Percentiles rank a stretch among this genome's conserved stretches.
phyloP scores from a whole-genome alignment of 768 basidiomycete species.

The Rhodotorula graminis region DNA sequence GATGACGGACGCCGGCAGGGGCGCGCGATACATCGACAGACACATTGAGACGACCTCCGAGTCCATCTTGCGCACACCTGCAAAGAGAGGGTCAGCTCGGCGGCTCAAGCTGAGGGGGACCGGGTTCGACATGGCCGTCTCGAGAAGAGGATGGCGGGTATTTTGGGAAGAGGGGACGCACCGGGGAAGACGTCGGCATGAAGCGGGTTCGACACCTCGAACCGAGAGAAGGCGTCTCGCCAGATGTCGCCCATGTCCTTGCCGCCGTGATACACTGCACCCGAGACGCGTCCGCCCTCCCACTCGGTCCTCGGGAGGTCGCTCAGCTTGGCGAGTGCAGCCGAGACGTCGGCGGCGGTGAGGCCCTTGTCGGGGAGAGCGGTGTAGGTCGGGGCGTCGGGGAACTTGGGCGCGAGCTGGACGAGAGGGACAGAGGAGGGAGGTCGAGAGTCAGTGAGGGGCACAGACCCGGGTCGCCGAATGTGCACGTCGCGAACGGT shows the following conservation, averaged over 20 bases:
- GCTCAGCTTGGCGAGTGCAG: constrained; percentile 11
- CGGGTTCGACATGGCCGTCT: too few relatives aligned
- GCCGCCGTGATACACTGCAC: constrained; percentile 37
- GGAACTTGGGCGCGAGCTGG: neutral
- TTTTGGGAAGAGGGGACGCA: constrained; percentile 1
- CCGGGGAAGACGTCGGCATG: constrained; percentile 87
- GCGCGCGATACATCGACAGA: constrained; percentile 61
- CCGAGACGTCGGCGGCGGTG: constrained; percentile 1
- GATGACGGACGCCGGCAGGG: constrained; percentile 12
- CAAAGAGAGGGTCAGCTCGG: neutral
- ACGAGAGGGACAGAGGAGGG: neutral
- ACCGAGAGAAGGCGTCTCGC: constrained; percentile 66
- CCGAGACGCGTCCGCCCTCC: constrained; percentile 33
- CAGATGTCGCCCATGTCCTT: constrained; percentile 53
- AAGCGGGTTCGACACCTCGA: constrained; percentile 64
- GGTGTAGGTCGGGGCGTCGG: neutral
- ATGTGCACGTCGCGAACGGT: too few relatives aligned
- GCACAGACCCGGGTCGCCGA: too few relatives aligned
- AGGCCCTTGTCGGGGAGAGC: constrained; percentile 23
- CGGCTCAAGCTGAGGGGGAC: neutral
- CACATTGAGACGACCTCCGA: constrained; percentile 57
- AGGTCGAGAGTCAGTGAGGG: too few relatives aligned
- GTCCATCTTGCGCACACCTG: constrained; percentile 88
- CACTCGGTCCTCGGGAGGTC: constrained; percentile 34
- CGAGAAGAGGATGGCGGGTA: too few relatives aligned